These are phyloP conservation scores for Mercurialis annua DNA, from an alignment of 345 rosid genomes.

Conservation along the genomic window DNA sequence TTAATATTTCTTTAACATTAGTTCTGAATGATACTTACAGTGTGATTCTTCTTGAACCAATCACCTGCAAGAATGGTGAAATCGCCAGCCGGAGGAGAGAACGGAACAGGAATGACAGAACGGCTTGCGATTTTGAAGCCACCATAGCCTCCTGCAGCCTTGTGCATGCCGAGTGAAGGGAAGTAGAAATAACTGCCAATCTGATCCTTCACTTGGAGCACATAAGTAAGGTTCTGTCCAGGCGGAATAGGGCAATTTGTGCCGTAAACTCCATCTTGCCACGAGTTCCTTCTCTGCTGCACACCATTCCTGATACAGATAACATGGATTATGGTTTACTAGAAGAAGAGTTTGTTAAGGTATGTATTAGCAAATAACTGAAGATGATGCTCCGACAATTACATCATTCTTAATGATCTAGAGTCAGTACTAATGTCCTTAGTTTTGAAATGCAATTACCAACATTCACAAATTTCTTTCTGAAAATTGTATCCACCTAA, in stretches of 20 bases:
- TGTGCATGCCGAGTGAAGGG: constrained; percentile 79
- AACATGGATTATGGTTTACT: background rate
- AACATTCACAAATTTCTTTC: background rate
- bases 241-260: constrained; percentile 84
- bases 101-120: constrained; percentile 74
- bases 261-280: constrained; percentile 83
- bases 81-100: constrained; percentile 62
- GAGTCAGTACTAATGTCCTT: background rate
- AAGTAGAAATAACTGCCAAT: constrained; percentile 80
- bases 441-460: background rate
- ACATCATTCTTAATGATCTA: background rate
- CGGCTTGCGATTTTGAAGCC: constrained; percentile 66
- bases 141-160: constrained; percentile 83
- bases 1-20: background rate
- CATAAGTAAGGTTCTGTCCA: constrained; percentile 69
- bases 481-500: background rate
- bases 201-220: constrained; percentile 76
- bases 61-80: constrained; percentile 72
- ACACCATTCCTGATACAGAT: constrained; percentile 58
- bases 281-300: constrained; percentile 74
- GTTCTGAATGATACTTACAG: constrained; percentile 32
- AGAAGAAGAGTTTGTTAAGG: background rate
- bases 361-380: too few species aligned
- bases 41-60: constrained; percentile 67
- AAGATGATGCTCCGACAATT: background rate